These are phyloP conservation scores for Leptodermis oblonga DNA, from an alignment of 257 asterid species.

Conservation along the genomic window DNA sequence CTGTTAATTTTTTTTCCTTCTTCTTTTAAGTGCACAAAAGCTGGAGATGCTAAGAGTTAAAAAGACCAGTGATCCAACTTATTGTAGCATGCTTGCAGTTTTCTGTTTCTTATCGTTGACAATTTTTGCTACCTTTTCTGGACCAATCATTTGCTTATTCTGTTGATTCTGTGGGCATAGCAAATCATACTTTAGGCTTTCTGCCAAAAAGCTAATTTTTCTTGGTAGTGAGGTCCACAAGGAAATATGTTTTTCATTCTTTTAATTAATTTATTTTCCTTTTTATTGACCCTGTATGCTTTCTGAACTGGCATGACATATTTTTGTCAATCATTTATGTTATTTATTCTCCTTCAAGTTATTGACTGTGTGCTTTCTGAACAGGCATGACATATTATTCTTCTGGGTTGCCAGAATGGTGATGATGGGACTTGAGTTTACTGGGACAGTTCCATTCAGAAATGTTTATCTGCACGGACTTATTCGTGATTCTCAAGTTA, in stretches of 20 bases:
- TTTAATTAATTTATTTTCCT: not conserved
- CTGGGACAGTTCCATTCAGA: slow-evolving; percentile 88
- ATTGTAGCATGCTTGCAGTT: not conserved
- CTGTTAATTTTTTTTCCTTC: not conserved
- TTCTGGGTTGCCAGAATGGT: slow-evolving; percentile 99
- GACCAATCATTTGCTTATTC: not conserved
- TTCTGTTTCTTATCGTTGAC: not conserved
- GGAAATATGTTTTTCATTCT: not conserved
- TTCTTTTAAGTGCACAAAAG: not conserved
- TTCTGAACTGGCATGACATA: slow-evolving; percentile 68
- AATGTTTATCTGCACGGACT: slow-evolving; percentile 90
- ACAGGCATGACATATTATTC: slow-evolving; percentile 97
- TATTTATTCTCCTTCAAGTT: slow-evolving; percentile 8
- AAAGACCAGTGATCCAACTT: not conserved
- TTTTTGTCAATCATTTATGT: not conserved
- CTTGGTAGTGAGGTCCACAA: not conserved
- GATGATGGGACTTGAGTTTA: slow-evolving; percentile 97
- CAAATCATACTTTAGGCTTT: not conserved
- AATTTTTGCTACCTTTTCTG: not conserved
- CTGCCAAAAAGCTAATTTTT: not conserved
- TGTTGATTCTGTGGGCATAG: not conserved
- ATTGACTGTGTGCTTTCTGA: slow-evolving; percentile 25
- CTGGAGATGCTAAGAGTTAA: not conserved
- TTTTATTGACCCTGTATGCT: slow-evolving; percentile 18
- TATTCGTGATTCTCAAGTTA: slow-evolving; percentile 90